These are phyloP conservation scores for Lipomyces japonicus DNA, from an alignment of 805 yeast species.

Conservation along the genomic window DNA sequence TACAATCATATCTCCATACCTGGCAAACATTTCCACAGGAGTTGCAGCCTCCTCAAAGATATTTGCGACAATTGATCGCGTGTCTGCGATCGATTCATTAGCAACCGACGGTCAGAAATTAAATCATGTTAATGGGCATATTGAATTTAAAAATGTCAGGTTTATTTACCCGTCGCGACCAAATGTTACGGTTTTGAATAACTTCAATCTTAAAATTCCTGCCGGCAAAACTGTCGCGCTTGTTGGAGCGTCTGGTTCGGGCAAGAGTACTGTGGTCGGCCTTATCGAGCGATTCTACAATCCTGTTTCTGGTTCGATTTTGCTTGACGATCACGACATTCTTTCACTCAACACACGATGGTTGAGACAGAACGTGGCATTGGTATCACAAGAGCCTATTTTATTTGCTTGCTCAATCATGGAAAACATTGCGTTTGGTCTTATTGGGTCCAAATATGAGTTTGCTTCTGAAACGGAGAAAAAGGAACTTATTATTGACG, in stretches of 20 bases:
- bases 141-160: constrained; percentile 30
- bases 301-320: constrained; percentile 47
- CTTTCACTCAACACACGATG: constrained; percentile 48
- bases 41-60: constrained; percentile 42
- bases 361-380: constrained; percentile 52
- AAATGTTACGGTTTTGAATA: constrained; percentile 32
- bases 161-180: constrained; percentile 38
- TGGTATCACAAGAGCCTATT: constrained; percentile 55
- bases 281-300: constrained; percentile 57
- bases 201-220: constrained; percentile 43
- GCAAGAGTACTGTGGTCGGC: constrained; percentile 45
- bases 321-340: constrained; percentile 49
- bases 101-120: constrained; percentile 29
- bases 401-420: constrained; percentile 75
- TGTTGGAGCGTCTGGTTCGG: constrained; percentile 81
- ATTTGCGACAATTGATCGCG: constrained; percentile 44
- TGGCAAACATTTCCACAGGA: constrained; percentile 40
- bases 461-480: constrained; percentile 40
- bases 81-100: constrained; percentile 40
- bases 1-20: constrained; percentile 43
- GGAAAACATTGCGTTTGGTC: constrained; percentile 78
- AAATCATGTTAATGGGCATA: constrained; percentile 40
- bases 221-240: constrained; percentile 84
- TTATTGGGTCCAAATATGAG: constrained; percentile 38
- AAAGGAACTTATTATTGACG: constrained; percentile 41